Conservation (phyloP, 129 eudicot genomes). For the Flaveria trinervia region DNA sequence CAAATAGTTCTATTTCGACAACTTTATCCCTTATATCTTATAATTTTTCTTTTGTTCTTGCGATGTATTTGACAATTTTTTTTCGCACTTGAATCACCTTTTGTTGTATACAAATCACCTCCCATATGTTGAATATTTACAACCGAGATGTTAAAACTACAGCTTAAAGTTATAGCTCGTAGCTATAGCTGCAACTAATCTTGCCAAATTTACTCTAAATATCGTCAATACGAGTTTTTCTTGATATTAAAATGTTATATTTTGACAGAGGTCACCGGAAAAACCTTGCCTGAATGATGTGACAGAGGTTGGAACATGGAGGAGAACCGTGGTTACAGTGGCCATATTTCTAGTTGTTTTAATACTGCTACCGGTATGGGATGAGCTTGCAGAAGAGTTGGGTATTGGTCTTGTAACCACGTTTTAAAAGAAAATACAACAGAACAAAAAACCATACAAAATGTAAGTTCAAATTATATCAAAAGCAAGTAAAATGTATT, state of each 20-base stretch:
- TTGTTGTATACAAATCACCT: neutral
- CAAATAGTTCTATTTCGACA: neutral
- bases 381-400: conserved; percentile 93
- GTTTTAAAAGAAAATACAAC: conserved; percentile 41
- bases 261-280: conserved; percentile 83
- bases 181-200: neutral
- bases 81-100: neutral
- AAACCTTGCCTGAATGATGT: conserved; percentile 94
- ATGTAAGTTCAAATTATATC: conserved; percentile 16
- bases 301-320: conserved; percentile 90
- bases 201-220: neutral
- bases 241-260: conserved; percentile 10
- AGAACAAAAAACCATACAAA: conserved; percentile 13
- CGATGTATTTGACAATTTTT: too few relatives aligned
- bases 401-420: conserved; percentile 93
- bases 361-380: conserved; percentile 92
- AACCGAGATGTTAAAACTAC: too few relatives aligned
- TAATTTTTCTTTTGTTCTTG: neutral
- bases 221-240: neutral
- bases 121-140: too few relatives aligned
- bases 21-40: neutral
- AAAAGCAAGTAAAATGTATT: conserved; percentile 24
- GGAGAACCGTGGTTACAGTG: conserved; percentile 51
- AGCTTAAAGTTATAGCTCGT: neutral
- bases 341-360: conserved; percentile 60